phyloP scores from a whole-genome alignment of 495 filamentous ascomycete genomes.

The Clavariopsis aquatica region DNA sequence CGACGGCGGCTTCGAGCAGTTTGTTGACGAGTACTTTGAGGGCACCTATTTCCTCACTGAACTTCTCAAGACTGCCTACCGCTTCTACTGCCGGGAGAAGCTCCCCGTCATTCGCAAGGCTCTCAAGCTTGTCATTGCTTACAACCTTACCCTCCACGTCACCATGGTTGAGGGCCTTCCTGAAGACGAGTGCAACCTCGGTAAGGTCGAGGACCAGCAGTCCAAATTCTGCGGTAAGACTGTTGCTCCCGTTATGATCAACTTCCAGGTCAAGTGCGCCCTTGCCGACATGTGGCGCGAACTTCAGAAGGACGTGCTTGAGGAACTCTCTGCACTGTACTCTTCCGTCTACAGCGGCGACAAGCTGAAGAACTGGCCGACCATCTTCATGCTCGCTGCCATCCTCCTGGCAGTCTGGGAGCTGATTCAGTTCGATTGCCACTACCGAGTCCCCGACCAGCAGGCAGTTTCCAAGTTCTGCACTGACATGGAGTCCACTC shows the following conservation, averaged over 20 bases:
- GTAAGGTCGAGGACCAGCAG: conserved; percentile 73
- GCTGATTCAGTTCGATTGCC: conserved; percentile 95
- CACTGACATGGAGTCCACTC: conserved; percentile 88
- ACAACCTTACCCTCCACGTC: conserved; percentile 88
- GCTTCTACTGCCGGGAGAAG: conserved; percentile 80
- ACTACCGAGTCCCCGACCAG: conserved; percentile 83
- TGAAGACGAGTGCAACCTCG: conserved; percentile 73
- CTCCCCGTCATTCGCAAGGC: conserved; percentile 85
- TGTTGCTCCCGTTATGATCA: conserved; percentile 93
- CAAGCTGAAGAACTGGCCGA: conserved; percentile 94
- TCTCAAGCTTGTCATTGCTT: conserved; percentile 85
- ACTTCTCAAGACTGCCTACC: conserved; percentile 89
- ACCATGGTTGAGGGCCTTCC: conserved; percentile 86
- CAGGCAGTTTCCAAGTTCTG: conserved; percentile 87
- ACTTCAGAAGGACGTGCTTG: conserved; percentile 87
- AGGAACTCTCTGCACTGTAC: conserved; percentile 86
- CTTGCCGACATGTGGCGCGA: conserved; percentile 96
- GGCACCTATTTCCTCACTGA: conserved; percentile 90
- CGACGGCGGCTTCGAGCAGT: conserved; percentile 83
- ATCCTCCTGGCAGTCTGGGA: conserved; percentile 92
- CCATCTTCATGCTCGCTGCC: conserved; percentile 90
- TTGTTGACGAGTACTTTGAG: conserved; percentile 92
- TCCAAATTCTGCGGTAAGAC: conserved; percentile 85
- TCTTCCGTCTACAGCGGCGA: conserved; percentile 92
- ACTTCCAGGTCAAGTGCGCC: conserved; percentile 95